Base-by-base conservation (phyloP, 139 green algal genomes). In the Zygnema cylindricum region DNA sequence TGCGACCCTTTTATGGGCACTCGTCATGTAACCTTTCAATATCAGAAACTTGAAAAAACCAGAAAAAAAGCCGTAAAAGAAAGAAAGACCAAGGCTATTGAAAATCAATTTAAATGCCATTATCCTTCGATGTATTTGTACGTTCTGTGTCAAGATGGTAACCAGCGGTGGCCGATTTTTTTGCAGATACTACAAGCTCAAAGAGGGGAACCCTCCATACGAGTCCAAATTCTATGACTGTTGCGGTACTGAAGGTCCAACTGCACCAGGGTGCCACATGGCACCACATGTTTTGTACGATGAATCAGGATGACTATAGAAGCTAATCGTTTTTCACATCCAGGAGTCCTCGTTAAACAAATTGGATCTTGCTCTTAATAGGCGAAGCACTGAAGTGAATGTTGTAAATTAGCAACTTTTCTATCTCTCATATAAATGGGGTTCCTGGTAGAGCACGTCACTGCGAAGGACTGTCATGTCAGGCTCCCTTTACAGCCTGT, bases 121-220 rank as follows among this genome's bases (percentile, higher is more conserved):
- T 25, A 25, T 69, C 23, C 23, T 42, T 39, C 23, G 63, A 2
- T 38, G 22, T 11, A 43, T 16, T 79, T 7, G 36, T 42, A 25
- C 43, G 71, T 79, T 43, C 71, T 3, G 36, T 79, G 43, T 79
- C 36, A 43, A 55, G 71, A 79, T n/a, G 3, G 3, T 84, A 38
- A 38, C 71, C 77, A 32, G 35, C 77, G 77, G 35, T 22, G 77
- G 77, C 41, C 2, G 41, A 32, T 7, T 69, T 87, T 41, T 21
- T 32, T 49, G 40, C 84, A 84, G 84, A 77, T 89, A 89, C 69
- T 89, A 89, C 32, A 69, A 89, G 55, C 55, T 89, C 36, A 82
- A 82, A 35, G 69, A 82, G 21, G 84, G 40, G 2, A 69, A 89
- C 1, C 71, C 71, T 0, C 71, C 75, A 3, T 89, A 89, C 49